Evolutionary conservation across 1,284 basidiomycete genomes (phyloP), one percentile per base, ranked within the genome.

Genomic region (Volvariella volvacea): DNA sequence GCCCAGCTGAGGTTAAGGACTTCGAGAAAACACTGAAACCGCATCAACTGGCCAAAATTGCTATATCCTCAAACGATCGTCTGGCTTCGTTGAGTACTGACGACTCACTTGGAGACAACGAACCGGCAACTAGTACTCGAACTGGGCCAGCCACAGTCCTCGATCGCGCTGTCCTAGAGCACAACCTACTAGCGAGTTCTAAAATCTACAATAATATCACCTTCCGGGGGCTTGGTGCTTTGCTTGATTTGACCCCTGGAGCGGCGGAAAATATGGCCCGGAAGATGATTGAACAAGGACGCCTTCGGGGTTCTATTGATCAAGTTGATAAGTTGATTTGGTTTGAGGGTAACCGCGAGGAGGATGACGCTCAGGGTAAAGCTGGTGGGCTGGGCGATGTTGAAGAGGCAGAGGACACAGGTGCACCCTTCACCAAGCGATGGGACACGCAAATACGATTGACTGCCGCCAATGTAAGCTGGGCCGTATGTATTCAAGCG

Each of bases 101-200:
- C 30, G 77, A 82, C 34, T 78, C 71, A 25, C 50, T 55, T 15
- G 55, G 56, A 17, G 60, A 63, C 43, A 60, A 59, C 15, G 77
- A 78, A 40, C 67, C 76, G 4, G 71, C 67, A 38, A 73, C 70
- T 43, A 87, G 85, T 67, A 90, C 76, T 48, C 77, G 88, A 44
- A 88, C 80, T 28, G 89, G 88, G 0, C 93, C 95, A 1, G 85
- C 89, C 4, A 98, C 92, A 7, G 93, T 99, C n/a, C 76, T 99
- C 22, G 95, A 98, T 62, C 80, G 93, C 41, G 96, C 96, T 1
- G 90, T 99, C 39, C 90, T 98, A 80, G 95, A 99, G 61, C 96
- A 99, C 67, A 99, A 99, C 61, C 73, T 99, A 14, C 79, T 96
- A 48, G 92, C 94, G 8, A 92, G 92, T 57, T 95, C 92, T 1